Evolutionary conservation across 495 filamentous ascomycete genomes (phyloP).

Genomic region (Penicillium taxi): DNA sequence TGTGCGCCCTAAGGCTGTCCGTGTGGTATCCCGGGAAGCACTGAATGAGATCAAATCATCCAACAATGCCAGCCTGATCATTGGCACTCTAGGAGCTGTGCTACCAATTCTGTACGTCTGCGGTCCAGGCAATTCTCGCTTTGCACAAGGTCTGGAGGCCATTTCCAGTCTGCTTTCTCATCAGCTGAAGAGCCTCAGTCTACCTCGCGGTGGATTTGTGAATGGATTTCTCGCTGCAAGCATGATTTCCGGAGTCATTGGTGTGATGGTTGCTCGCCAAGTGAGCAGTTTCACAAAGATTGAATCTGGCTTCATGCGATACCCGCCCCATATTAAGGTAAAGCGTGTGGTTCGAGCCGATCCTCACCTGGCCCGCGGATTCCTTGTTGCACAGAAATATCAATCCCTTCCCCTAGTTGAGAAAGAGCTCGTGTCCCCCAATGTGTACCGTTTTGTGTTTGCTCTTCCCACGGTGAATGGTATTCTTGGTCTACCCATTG

Average conservation of each 20-base stretch:
- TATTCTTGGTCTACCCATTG: constrained; percentile 44
- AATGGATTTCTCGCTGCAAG: constrained; percentile 31
- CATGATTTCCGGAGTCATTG: constrained; percentile 17
- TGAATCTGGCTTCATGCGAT: constrained; percentile 33
- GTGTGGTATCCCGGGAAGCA: constrained; percentile 18
- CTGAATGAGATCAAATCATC: constrained; percentile 7
- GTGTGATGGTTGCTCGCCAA: constrained; percentile 15
- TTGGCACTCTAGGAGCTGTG: constrained; percentile 4
- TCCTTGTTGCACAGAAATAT: constrained; percentile 41
- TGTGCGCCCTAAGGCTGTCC: constrained; percentile 19
- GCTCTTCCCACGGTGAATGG: constrained; percentile 32
- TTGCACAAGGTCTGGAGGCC: constrained; percentile 5
- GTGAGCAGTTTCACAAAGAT: constrained; percentile 22
- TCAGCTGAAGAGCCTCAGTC: constrained; percentile 7
- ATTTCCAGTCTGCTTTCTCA: constrained; percentile 11
- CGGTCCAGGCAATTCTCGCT: constrained; percentile 1
- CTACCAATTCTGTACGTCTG: constrained; percentile 13
- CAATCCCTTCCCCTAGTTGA: constrained; percentile 35
- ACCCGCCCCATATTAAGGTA: constrained; percentile 30
- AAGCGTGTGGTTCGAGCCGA: constrained; percentile 19
- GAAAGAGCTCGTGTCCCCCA: constrained; percentile 36
- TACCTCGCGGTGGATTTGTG: constrained; percentile 21
- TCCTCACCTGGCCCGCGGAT: constrained; percentile 28
- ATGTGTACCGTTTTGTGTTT: constrained; percentile 44
- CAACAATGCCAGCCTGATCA: too few relatives aligned